A percentile compares a stretch with the other conserved stretches of the same genome.
Evolutionary conservation across 1,284 basidiomycete species (phyloP).

Genomic region (Phellopilus nigrolimitatus): DNA sequence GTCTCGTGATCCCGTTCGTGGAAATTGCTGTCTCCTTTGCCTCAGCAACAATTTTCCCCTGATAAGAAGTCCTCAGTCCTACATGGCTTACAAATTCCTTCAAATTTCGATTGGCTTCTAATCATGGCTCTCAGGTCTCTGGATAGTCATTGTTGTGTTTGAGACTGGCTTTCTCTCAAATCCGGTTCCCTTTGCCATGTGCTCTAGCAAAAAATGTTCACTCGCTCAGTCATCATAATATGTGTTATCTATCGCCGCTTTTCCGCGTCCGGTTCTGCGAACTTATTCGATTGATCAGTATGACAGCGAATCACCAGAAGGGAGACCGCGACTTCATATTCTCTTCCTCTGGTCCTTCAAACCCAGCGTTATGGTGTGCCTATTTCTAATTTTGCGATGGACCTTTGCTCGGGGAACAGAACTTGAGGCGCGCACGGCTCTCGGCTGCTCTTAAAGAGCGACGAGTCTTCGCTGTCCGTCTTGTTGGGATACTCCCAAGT

Average conservation of each 20-base stretch:
- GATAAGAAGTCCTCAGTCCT: conserved; percentile 2
- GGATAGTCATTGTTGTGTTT: not conserved
- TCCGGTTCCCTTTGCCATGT: conserved; percentile 15
- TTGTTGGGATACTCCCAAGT: not conserved
- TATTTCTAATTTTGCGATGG: too few relatives aligned
- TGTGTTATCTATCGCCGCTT: not conserved
- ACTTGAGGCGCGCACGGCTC: too few relatives aligned
- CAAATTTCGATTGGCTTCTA: too few relatives aligned
- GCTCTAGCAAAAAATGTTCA: not conserved
- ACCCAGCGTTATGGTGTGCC: too few relatives aligned
- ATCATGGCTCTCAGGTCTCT: too few relatives aligned
- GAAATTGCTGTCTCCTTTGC: not conserved
- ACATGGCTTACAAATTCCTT: not conserved
- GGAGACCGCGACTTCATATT: too few relatives aligned
- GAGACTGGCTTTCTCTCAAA: not conserved
- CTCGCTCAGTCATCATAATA: not conserved
- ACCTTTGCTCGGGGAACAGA: too few relatives aligned
- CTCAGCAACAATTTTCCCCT: not conserved
- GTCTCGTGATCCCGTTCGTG: not conserved
- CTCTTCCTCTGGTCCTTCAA: too few relatives aligned
- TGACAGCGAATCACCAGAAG: too few relatives aligned
- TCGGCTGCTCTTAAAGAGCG: too few relatives aligned
- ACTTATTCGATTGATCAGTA: not conserved
- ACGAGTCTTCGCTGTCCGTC: too few relatives aligned
- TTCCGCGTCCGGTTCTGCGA: not conserved